phyloP scores from a whole-genome alignment of 176 grass and related monocot species.

The Raddia guianensis region DNA sequence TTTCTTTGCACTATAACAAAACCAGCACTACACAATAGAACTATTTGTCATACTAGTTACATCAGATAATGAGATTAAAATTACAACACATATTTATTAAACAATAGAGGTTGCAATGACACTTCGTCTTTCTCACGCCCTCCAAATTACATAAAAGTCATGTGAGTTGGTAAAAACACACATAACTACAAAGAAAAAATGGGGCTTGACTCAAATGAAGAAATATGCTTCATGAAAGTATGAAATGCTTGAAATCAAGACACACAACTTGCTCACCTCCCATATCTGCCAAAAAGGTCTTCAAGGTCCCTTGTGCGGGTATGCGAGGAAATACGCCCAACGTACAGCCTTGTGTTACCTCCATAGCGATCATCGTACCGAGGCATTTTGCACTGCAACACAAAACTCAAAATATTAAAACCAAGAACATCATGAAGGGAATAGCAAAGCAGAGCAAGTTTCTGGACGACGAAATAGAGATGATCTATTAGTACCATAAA shows the following conservation, averaged over 20 bases:
- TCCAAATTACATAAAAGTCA: background rate
- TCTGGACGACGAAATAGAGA: background rate
- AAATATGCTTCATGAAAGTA: background rate
- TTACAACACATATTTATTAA: background rate
- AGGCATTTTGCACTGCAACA: slow-evolving; percentile 68
- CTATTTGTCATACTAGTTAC: background rate
- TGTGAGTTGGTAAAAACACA: background rate
- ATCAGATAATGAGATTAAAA: background rate
- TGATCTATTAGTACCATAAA: background rate
- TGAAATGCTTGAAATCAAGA: background rate
- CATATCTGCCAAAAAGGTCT: slow-evolving; percentile 87
- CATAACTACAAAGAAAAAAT: background rate
- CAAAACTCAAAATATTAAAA: slow-evolving; percentile 4
- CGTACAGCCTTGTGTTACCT: slow-evolving; percentile 73
- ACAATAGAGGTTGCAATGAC: background rate
- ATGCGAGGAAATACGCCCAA: slow-evolving; percentile 77
- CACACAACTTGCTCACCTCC: slow-evolving; percentile 58
- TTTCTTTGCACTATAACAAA: background rate
- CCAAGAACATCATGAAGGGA: background rate
- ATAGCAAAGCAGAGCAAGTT: background rate
- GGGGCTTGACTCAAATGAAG: background rate
- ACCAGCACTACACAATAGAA: background rate
- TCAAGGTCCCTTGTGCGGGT: slow-evolving; percentile 80
- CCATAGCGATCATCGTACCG: slow-evolving; percentile 72
- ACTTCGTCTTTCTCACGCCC: background rate